Evolutionary conservation across 441 rosid species (phyloP).

Genomic region (Populus trichocarpa): DNA sequence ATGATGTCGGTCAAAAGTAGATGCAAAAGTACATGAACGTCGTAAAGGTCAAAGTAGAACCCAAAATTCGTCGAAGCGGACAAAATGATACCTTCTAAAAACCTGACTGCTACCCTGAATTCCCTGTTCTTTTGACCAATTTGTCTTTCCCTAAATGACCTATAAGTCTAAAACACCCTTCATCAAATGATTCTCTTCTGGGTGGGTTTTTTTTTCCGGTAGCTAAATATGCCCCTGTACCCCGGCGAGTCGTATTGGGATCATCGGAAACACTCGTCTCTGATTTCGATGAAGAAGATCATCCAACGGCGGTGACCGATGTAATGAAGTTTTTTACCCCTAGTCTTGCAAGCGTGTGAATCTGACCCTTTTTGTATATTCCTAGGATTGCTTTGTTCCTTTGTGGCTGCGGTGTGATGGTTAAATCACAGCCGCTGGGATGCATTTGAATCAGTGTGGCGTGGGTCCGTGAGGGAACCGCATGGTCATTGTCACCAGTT

Average conservation of each 20-base stretch:
- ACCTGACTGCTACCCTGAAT: slow-evolving; percentile 18
- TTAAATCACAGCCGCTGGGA: slow-evolving; percentile 18
- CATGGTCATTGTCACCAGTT: background rate
- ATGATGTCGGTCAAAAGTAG: slow-evolving; percentile 25
- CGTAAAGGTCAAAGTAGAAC: slow-evolving; percentile 32
- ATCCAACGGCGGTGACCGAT: slow-evolving; percentile 18
- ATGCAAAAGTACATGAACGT: slow-evolving; percentile 18
- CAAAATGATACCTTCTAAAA: slow-evolving; percentile 23
- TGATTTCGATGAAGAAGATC: slow-evolving; percentile 28
- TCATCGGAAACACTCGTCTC: slow-evolving; percentile 25
- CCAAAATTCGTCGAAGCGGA: slow-evolving; percentile 28
- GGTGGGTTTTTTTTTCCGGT: background rate
- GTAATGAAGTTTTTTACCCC: background rate
- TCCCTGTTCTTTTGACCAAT: slow-evolving; percentile 20
- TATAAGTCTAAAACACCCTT: slow-evolving; percentile 13
- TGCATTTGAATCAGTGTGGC: slow-evolving; percentile 4
- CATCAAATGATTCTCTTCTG: fast-evolving
- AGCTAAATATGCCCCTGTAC: background rate
- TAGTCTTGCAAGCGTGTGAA: background rate
- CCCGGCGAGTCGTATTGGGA: background rate
- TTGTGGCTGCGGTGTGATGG: slow-evolving; percentile 12
- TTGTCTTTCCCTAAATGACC: slow-evolving; percentile 13
- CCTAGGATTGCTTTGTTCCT: slow-evolving; percentile 3
- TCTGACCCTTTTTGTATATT: background rate
- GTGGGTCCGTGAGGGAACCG: background rate